Conservation (phyloP, 306 rosid genomes). For the Prunus armeniaca region DNA sequence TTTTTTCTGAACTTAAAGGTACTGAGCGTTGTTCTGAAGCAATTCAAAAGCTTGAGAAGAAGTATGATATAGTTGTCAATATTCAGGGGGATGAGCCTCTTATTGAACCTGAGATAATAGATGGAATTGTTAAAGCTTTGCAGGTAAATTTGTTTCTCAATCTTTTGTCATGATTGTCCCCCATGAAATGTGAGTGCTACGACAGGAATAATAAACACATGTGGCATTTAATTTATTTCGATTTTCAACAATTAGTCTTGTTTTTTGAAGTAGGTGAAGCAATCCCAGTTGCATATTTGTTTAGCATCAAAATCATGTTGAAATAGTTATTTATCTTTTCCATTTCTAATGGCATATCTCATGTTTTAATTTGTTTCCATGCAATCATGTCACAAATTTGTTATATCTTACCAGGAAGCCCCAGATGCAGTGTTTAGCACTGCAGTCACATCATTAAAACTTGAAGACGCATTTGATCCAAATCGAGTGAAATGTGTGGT, state of each 20-base stretch:
- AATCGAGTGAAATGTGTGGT: constrained; percentile 92
- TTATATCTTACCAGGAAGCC: constrained; percentile 55
- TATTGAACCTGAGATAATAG: constrained; percentile 87
- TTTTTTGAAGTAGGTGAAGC: neutral
- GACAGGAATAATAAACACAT: constrained; percentile 8
- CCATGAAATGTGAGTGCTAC: neutral
- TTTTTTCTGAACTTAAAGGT: constrained; percentile 41
- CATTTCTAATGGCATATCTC: neutral
- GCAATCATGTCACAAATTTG: constrained; percentile 15
- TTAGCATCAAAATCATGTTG: neutral
- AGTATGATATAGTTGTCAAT: constrained; percentile 90
- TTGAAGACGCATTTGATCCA: constrained; percentile 83
- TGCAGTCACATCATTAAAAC: constrained; percentile 82
- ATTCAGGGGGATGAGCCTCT: constrained; percentile 99
- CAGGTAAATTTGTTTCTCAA: constrained; percentile 48
- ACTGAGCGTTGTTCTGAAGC: constrained; percentile 96
- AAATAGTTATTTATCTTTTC: neutral
- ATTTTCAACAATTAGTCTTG: neutral
- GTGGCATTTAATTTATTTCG: neutral
- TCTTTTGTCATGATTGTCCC: neutral
- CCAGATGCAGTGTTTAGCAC: constrained; percentile 99
- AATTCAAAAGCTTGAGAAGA: constrained; percentile 70
- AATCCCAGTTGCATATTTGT: neutral
- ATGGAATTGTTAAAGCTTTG: constrained; percentile 84
- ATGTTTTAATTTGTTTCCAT: constrained; percentile 6